Evolutionary conservation across 176 grass and related monocot species (phyloP), one percentile per base, ranked within the genome.

Genomic region (Cenchrus purpureus): DNA sequence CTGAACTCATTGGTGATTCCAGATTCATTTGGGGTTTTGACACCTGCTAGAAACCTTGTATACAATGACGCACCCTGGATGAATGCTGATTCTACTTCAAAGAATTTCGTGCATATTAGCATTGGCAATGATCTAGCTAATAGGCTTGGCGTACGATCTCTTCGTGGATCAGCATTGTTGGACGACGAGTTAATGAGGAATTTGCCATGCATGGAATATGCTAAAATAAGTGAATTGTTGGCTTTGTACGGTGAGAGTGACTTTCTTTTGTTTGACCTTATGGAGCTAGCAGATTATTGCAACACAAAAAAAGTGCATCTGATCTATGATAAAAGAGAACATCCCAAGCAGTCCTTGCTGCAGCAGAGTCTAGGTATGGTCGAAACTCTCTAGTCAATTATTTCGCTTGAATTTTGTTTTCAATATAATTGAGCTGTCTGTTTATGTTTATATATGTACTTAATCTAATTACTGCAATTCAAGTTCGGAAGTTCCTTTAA

Each of bases 51-150:
- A 78, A 91, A 87, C 82, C 92, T 98, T 86, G 74, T 98, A 64
- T 98, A 98, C 83, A 95, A 98, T 60, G 95, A 98, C 78, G 95
- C 91, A 83, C 92, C 95, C 80, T 98, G 95, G 95, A 93, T 98
- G 91, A 83, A 90, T 86, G 88, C 80, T 85, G 78, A 83, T 81
- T 34, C 85, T 12, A 88, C 76, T 61, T 83, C 85, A 82, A 95
- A 95, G 71, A 90, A 86, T 83, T 91, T 98, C 78, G 87, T 98
- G 56, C 93, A 98, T 88, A 82, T 63, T 75, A 93, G 85, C 71
- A 93, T 98, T 81, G 89, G 83, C 80, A 94, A 98, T 89, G 95
- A 93, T 82, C 83, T 98, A 68, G 93, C 95, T 66, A 98, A 89
- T 78, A 95, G 80, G 86, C 80, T 98, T 15, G 95, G 93, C 2